Evolutionary conservation across 345 rosid species (phyloP).

Genomic region (Barbarea vulgaris): DNA sequence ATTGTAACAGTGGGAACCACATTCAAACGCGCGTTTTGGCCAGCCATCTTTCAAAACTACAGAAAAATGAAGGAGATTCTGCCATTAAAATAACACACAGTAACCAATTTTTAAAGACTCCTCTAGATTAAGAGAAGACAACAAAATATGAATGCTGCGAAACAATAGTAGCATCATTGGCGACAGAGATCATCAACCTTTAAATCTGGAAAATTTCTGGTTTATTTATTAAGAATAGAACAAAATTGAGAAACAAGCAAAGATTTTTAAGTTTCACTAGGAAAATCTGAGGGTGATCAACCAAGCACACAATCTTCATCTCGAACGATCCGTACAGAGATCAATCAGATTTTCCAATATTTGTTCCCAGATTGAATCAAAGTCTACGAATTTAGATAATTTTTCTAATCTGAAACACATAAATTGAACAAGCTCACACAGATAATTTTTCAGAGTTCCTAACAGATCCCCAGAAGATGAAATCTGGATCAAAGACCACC

Average conservation of each 20-base stretch:
- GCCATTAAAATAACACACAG: conserved; percentile 9
- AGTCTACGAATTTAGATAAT: background rate
- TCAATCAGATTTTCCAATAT: background rate
- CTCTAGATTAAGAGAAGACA: background rate
- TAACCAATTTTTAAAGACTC: background rate
- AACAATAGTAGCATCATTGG: background rate
- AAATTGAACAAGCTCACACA: background rate
- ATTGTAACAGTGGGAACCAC: conserved; percentile 90
- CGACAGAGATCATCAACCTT: conserved; percentile 1
- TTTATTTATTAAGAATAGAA: background rate
- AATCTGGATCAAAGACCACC: conserved; percentile 26
- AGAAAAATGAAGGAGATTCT: background rate
- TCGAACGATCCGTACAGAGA: conserved; percentile 21
- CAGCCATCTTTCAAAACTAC: conserved; percentile 60
- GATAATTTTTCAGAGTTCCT: background rate
- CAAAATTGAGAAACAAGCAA: background rate
- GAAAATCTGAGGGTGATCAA: conserved; percentile 17
- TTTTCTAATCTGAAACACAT: conserved; percentile 1
- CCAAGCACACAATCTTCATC: background rate
- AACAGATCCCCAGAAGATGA: conserved; percentile 18
- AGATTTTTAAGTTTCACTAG: background rate
- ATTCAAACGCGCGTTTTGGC: conserved; percentile 76
- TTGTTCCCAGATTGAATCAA: conserved; percentile 9
- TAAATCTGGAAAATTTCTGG: background rate
- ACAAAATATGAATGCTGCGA: background rate